Base-by-base conservation (phyloP, 2,329 filamentous ascomycete species). In the Diplocarpon mali region DNA sequence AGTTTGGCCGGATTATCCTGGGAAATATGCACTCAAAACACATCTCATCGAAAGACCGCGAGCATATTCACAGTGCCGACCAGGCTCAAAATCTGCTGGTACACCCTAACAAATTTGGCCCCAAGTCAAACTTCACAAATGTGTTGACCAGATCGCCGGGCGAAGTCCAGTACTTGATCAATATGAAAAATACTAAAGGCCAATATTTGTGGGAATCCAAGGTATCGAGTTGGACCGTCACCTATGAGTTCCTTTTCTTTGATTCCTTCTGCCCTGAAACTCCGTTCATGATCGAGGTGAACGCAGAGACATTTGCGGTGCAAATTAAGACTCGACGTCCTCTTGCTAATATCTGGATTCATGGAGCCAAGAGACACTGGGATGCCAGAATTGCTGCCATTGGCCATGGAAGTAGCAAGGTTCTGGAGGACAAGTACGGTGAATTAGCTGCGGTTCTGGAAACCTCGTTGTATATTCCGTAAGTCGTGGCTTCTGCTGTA, bases 331-430 rank as follows among this genome's bases (percentile, higher is more conserved):
- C 40, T 9, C 35, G 30, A 12, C 46, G 35, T 10, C 38, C 48
- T 1, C 47, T 57, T 15, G 59, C 57, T 2, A 38, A 32, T 10
- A 46, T 61, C 6, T 54, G 54, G 42, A 41, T 60, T 6, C 59
- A 63, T 47, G 58, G 60, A 24, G 53, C 52, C 7, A 54, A 49
- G 46, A 47, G 58, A 38, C 47, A 53, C 9, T 62, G 59, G 58
- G 60, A 63, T 44, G 53, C 55, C n/a, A 45, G 47, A 14, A 45
- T 62, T 13, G 32, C 34, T 27, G 55, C 51, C 6, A 46, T 38
- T 14, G 57, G 57, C 7, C 40, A 41, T 14, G 45, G 48, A 11
- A 42, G 14, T 8, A 15, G 34, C 12, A 30, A 44, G 32, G 30
- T 32, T 17, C 14, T 47, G 4, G 40, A 48, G 15, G 42, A 54